Evolutionary conservation across 352 stramenopile species (phyloP).

Genomic region (Thalassiosira oceanica): DNA sequence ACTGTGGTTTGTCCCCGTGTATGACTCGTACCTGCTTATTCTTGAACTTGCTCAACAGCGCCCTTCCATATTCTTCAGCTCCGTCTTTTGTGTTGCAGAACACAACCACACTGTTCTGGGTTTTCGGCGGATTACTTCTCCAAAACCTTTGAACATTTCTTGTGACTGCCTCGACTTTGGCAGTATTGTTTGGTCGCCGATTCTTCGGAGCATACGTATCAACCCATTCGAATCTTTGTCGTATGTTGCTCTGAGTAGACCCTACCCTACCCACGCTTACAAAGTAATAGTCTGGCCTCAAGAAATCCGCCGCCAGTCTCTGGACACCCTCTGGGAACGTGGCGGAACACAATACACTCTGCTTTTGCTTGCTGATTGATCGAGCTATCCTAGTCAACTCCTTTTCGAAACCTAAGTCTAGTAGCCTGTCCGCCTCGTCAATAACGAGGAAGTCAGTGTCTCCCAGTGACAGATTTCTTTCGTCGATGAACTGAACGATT

Average conservation of each 20-base stretch:
- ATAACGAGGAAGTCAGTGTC: conserved; percentile 95
- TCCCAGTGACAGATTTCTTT: conserved; percentile 89
- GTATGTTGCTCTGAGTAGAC: conserved; percentile 96
- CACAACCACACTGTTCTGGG: conserved; percentile 86
- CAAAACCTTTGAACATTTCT: conserved; percentile 84
- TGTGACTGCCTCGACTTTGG: conserved; percentile 89
- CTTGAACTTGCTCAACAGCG: conserved; percentile 82
- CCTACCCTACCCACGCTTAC: conserved; percentile 97
- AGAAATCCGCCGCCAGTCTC: conserved; percentile 91
- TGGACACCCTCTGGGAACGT: conserved; percentile 96
- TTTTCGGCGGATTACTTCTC: conserved; percentile 95
- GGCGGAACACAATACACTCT: conserved; percentile 99
- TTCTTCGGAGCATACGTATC: no score
- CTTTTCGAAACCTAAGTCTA: conserved; percentile 99
- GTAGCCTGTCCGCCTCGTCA: conserved; percentile 98
- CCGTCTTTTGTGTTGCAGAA: conserved; percentile 96
- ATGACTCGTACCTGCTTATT: no score
- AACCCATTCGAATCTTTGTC: conserved; percentile 94
- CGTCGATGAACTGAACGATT: conserved; percentile 97
- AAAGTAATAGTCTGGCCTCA: conserved; percentile 99
- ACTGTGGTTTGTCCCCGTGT: conserved; percentile 96
- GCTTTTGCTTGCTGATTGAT: conserved; percentile 95
- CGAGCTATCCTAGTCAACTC: conserved; percentile 98
- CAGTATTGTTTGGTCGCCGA: no score
- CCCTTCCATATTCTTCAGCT: conserved; percentile 90